Conservation (phyloP, 2,329 filamentous ascomycete genomes). For the Penicillium brevicompactum region DNA sequence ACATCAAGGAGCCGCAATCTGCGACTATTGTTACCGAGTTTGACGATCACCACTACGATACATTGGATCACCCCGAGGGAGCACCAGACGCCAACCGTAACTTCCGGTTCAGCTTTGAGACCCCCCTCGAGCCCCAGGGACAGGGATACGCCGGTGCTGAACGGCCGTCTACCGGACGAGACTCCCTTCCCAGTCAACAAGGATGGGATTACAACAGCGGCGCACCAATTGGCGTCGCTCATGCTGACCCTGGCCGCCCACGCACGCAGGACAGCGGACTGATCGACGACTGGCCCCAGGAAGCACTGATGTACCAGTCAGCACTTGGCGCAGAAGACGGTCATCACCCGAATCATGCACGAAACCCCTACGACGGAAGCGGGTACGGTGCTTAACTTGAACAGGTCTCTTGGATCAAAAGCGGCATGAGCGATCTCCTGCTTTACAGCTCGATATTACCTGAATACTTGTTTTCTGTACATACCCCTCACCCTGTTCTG, state of each 20-base stretch:
- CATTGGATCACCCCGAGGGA: background rate
- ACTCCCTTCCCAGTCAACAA: constrained; percentile 36
- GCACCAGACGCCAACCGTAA: constrained; percentile 18
- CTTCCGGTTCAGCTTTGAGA: constrained; percentile 36
- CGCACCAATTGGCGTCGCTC: constrained; percentile 13
- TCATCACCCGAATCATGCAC: constrained; percentile 21
- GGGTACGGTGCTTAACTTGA: constrained; percentile 18
- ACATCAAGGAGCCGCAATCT: constrained; percentile 25
- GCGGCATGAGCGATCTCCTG: background rate
- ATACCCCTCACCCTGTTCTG: background rate
- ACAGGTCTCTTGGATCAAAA: background rate
- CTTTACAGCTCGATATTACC: background rate
- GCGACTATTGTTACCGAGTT: constrained; percentile 20
- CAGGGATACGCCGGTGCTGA: constrained; percentile 4
- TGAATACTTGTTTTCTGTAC: background rate
- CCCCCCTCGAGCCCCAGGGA: constrained; percentile 10
- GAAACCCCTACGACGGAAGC: constrained; percentile 33
- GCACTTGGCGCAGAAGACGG: constrained; percentile 24
- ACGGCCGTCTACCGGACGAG: constrained; percentile 22
- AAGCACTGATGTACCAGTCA: constrained; percentile 44
- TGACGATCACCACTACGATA: constrained; percentile 19
- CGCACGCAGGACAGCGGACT: constrained; percentile 26
- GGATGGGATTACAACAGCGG: constrained; percentile 20
- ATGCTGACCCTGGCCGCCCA: constrained; percentile 18
- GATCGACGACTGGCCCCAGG: constrained; percentile 43